These are phyloP conservation scores for Aspergillus neoniger DNA, from an alignment of 2,329 filamentous ascomycete species.

Conservation along the genomic window DNA sequence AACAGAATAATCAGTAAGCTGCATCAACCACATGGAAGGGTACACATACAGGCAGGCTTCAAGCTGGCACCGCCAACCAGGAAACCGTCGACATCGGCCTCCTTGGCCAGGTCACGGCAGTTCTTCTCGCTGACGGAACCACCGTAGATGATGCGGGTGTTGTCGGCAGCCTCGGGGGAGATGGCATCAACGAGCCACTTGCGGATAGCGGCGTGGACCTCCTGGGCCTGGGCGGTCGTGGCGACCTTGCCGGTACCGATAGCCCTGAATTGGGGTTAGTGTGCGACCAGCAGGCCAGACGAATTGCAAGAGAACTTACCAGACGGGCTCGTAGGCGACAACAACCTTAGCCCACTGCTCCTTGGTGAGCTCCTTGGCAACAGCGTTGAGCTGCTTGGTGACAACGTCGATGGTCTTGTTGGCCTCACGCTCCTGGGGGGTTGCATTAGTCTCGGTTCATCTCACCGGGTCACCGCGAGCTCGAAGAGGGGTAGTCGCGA, in stretches of 20 bases:
- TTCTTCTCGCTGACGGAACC: constrained; percentile 98
- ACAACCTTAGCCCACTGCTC: constrained; percentile 92
- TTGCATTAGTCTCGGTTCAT: constrained; percentile 11
- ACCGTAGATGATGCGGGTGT: constrained; percentile 93
- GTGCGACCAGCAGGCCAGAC: neutral
- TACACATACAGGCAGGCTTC: constrained; percentile 82
- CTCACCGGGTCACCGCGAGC: constrained; percentile 11
- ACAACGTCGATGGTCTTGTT: constrained; percentile 73
- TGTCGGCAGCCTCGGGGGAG: constrained; percentile 75
- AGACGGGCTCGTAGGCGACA: constrained; percentile 98
- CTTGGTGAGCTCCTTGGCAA: constrained; percentile 65
- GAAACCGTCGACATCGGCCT: constrained; percentile 97
- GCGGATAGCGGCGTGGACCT: constrained; percentile 90
- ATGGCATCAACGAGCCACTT: constrained; percentile 76
- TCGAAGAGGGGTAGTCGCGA: constrained; percentile 11
- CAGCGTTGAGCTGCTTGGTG: constrained; percentile 79
- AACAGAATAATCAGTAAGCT: no score
- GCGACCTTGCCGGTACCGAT: constrained; percentile 93
- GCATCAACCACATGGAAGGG: constrained; percentile 3
- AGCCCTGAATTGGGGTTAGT: constrained; percentile 48
- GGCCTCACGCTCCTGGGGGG: constrained; percentile 70
- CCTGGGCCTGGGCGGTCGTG: constrained; percentile 85
- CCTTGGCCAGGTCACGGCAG: constrained; percentile 86
- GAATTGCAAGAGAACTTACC: constrained; percentile 59
- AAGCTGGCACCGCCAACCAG: constrained; percentile 93